Percentiles rank a stretch among this genome's conserved stretches.
These are phyloP conservation scores for Trapa incisa DNA, from an alignment of 345 rosid species.

Conservation along the genomic window DNA sequence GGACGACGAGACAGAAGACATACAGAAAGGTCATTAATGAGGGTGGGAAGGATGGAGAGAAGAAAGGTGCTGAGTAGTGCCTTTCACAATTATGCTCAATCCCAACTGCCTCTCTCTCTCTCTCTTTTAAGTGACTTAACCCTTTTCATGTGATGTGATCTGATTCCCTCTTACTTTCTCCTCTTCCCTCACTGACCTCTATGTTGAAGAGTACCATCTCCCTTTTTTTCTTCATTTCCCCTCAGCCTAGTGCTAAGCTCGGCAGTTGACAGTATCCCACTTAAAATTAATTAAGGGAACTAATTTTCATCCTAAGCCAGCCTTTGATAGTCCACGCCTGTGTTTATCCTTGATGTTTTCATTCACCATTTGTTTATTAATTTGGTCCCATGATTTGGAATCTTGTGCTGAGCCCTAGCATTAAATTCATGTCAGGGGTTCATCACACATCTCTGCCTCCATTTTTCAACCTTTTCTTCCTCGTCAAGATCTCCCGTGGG, in stretches of 20 bases:
- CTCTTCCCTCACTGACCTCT: not conserved
- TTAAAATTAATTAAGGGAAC: no score
- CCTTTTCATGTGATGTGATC: slow-evolving; percentile 23
- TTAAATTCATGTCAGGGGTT: slow-evolving; percentile 5
- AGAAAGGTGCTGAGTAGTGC: slow-evolving; percentile 31
- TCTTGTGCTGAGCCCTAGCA: not conserved
- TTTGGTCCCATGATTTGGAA: slow-evolving; percentile 2
- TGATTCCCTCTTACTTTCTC: slow-evolving; percentile 3
- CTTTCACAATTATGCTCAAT: slow-evolving; percentile 87
- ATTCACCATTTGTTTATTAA: no score
- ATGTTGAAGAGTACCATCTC: not conserved
- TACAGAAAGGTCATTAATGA: slow-evolving; percentile 30
- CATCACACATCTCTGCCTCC: not conserved
- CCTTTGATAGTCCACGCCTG: no score
- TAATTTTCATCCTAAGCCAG: no score
- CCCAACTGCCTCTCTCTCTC: slow-evolving; percentile 66
- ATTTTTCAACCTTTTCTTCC: not conserved
- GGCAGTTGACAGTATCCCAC: no score
- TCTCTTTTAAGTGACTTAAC: slow-evolving; percentile 4
- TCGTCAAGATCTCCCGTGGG: not conserved
- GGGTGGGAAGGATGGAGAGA: slow-evolving; percentile 1
- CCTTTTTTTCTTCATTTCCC: not conserved
- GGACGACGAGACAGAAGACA: slow-evolving; percentile 1
- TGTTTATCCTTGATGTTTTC: no score
- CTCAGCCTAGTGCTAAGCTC: no score